Base-by-base conservation (phyloP, 306 rosid genomes). In the Pachyrhizus erosus region DNA sequence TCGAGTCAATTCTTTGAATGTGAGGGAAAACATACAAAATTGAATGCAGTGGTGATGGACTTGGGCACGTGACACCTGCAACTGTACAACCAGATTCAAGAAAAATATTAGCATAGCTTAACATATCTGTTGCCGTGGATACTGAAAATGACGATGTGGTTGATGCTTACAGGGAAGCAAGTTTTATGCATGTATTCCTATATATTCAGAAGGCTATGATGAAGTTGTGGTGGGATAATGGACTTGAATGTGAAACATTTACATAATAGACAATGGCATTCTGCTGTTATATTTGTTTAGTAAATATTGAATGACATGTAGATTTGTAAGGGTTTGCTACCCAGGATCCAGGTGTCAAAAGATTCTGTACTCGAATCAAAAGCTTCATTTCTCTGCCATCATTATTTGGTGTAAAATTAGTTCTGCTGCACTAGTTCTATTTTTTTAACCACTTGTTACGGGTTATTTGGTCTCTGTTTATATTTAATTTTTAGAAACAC, bases 381-480 rank as follows among this genome's bases (percentile, higher is more conserved):
- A 58, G 43, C 29, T 60, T 76, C 8, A 14, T 24, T 23, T 20
- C 5, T 39, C 13, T 23, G 21, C 17, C 31, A n/a, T 45, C 20
- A 17, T 37, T 74, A 37, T 55, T 51, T 54, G 29, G 43, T 26
- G 43, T 60, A 45, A 60, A 43, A 27, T 42, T 43, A 9, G 7
- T 27, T 76, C 72, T 64, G 34, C 48, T 45, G 49, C 46, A 45
- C 48, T 29, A 37, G 37, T 37, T 17, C 10, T 31, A 37, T 34
- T 43, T 17, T n/a, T 20, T 79, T 54, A 20, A 40, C 26, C 18
- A 9, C 76, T 52, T 21, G 7, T 37, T 27, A 39, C 27, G 24
- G 70, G 26, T 54, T 69, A 51, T 48, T 66, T 49, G 26, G 75
- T 33, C 24, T 52, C 20, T 66, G 66, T 31, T 78, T 24, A 9